Evolutionary conservation across 2,329 filamentous ascomycete genomes (phyloP).

Genomic region (Leptographium wingfieldii): DNA sequence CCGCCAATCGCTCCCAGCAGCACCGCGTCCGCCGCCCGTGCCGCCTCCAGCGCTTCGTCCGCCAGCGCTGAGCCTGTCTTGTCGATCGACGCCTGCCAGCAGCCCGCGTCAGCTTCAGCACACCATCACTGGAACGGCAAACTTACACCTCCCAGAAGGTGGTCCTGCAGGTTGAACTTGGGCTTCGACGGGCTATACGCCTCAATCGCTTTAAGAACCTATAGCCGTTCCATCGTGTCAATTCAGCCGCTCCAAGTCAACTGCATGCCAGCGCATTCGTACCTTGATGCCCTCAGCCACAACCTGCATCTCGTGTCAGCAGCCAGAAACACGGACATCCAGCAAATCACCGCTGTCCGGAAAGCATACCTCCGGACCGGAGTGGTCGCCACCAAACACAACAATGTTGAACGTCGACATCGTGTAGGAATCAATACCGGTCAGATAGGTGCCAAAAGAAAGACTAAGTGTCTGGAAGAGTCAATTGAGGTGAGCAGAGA

Average conservation of each 20-base stretch:
- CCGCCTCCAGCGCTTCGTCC: slow-evolving; percentile 67
- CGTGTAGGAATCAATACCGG: slow-evolving; percentile 12
- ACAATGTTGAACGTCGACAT: slow-evolving; percentile 69
- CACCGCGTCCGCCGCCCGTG: slow-evolving; percentile 77
- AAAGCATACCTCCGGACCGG: slow-evolving; percentile 62
- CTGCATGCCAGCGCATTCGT: slow-evolving; percentile 12
- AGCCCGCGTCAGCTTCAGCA: too few relatives aligned
- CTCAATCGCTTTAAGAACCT: slow-evolving; percentile 74
- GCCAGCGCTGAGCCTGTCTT: slow-evolving; percentile 67
- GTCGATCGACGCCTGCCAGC: slow-evolving; percentile 69
- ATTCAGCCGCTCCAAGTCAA: background rate
- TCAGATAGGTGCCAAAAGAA: too few relatives aligned
- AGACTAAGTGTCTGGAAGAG: background rate
- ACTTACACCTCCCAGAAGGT: slow-evolving; percentile 75
- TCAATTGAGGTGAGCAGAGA: background rate
- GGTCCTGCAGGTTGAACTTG: slow-evolving; percentile 81
- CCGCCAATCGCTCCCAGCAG: slow-evolving; percentile 89
- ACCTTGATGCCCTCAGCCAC: slow-evolving; percentile 79
- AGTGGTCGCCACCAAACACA: slow-evolving; percentile 73
- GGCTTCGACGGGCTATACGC: slow-evolving; percentile 52
- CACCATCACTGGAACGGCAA: too few relatives aligned
- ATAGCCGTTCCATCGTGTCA: slow-evolving; percentile 1
- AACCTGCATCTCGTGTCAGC: slow-evolving; percentile 39
- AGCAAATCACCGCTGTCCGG: background rate
- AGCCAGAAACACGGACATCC: background rate